Evolutionary conservation across 768 basidiomycete species (phyloP), one percentile per base, ranked within the genome.

Genomic region (Trametes cinnabarina): DNA sequence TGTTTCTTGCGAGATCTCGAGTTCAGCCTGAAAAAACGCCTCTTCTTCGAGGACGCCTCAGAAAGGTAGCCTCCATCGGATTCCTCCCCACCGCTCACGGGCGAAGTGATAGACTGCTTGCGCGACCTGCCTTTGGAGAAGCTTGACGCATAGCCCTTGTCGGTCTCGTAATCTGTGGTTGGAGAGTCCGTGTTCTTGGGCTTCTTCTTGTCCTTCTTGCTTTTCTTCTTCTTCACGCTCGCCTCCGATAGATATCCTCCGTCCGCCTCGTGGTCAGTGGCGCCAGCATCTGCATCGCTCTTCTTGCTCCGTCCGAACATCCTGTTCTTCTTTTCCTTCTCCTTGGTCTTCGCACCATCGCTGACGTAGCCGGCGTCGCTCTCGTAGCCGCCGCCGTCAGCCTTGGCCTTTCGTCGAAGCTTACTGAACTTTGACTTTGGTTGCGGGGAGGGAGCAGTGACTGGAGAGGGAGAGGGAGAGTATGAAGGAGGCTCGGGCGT

Each of bases 321-420:
- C 53, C 62, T 64, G 22, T 44, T 59, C 55, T 62, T 56, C 48
- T 66, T 65, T 61, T 67, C 64, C 40, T 71, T 68, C 53, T 65
- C 66, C 57, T 74, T 72, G 20, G 55, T 62, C 56, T 62, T 61
- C 2, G 61, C 73, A n/a, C 64, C 66, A 42, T 82, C 81, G 49
- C 79, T 82, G 35, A 79, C 59, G 63, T 82, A 79, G 1, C 77
- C 81, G 4, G 76, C 79, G 57, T 83, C 82, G 59, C 79, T 81
- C 44, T 83, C 82, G 62, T 82, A 78, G 3, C 79, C 30, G 12
- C 79, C 30, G 12, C 30, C 82, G 63, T 79, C 80, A 19, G 63
- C 71, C 10, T 56, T 64, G 55, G 62, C 71, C 17, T 52, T 61
- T 26, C 55, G 46, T 9, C 61, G 66, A 57, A 78, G 74, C 68